Evolutionary conservation across 345 rosid genomes (phyloP).

Genomic region (Cardamine resedifolia): DNA sequence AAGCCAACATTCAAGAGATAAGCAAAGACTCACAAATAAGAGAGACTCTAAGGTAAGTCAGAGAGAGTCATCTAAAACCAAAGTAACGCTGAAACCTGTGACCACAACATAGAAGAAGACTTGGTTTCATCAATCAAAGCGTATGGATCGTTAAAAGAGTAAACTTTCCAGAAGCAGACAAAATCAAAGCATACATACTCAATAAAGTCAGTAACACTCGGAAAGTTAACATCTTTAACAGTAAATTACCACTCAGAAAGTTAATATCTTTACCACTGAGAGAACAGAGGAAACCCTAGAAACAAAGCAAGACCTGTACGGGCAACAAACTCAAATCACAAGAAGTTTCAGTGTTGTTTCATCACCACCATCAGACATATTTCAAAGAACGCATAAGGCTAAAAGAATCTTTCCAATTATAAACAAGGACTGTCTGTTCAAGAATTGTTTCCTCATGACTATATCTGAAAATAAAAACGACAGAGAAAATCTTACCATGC

Average conservation of each 20-base stretch:
- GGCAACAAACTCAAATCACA: background rate
- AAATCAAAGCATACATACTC: background rate
- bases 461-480: background rate
- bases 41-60: no score
- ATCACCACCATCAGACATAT: background rate
- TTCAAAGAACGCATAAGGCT: no score
- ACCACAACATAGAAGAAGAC: background rate
- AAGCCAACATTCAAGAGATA: background rate
- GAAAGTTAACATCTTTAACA: background rate
- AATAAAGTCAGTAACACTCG: background rate
- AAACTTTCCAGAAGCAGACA: background rate
- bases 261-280: background rate
- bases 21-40: background rate
- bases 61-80: background rate
- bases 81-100: background rate
- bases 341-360: background rate
- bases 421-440: background rate
- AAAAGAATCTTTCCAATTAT: background rate
- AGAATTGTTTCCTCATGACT: background rate
- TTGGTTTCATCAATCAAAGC: background rate
- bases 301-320: background rate
- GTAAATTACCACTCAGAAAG: background rate
- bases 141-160: background rate
- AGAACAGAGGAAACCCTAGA: conserved; percentile 9
- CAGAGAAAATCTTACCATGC: background rate